These are phyloP conservation scores for Fusarium nanum DNA, from an alignment of 2,329 filamentous ascomycete genomes.

Conservation along the genomic window DNA sequence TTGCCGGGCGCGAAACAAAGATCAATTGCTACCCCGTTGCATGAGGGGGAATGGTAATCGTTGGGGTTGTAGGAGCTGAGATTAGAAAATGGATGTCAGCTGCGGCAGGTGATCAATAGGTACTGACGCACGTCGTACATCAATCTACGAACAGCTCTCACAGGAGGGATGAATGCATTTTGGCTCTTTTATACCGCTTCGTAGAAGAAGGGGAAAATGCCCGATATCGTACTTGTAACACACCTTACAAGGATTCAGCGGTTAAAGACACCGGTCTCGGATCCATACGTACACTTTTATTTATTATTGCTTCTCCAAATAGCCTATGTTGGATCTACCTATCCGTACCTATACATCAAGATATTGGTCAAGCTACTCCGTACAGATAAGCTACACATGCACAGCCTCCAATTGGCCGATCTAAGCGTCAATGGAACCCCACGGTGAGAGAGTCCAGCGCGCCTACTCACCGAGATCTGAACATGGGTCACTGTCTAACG, in stretches of 20 bases:
- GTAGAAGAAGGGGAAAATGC: not conserved
- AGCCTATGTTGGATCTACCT: not conserved
- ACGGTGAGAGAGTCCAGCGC: conserved; percentile 12
- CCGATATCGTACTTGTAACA: conserved; percentile 22
- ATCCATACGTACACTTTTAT: conserved; percentile 3
- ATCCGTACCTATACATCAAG: not conserved
- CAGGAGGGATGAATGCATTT: not conserved
- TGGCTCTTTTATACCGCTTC: conserved; percentile 24
- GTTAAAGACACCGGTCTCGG: conserved; percentile 24
- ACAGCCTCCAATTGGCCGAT: conserved; percentile 36
- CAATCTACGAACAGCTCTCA: conserved; percentile 3
- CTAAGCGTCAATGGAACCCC: not conserved
- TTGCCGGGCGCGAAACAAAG: conserved; percentile 3
- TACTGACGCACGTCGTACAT: not conserved
- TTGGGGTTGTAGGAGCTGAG: conserved; percentile 22
- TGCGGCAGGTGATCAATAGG: conserved; percentile 2
- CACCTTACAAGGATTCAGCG: conserved; percentile 13
- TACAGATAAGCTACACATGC: conserved; percentile 12
- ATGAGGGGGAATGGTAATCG: conserved; percentile 18
- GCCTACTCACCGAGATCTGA: conserved; percentile 2
- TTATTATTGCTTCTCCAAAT: not conserved
- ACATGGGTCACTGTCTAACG: conserved; percentile 4
- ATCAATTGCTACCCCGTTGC: not conserved
- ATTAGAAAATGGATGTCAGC: not conserved
- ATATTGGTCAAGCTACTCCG: conserved; percentile 9